Conservation (phyloP, 2,329 filamentous ascomycete genomes). For the Madurella fahalii region DNA sequence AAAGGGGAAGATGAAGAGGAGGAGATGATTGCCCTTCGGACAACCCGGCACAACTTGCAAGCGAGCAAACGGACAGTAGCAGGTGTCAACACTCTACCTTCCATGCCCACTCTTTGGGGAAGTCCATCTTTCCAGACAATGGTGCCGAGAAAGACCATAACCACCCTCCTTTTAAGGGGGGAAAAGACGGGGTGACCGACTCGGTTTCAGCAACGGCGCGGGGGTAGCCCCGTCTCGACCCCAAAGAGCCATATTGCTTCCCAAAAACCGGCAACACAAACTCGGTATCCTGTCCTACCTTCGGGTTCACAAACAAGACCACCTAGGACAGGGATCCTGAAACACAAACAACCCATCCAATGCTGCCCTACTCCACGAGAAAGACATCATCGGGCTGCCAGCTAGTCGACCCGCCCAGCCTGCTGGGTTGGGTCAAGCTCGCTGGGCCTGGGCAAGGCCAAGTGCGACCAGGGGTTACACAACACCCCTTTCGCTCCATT, state of each 20-base stretch:
- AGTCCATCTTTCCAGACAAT: too few species aligned
- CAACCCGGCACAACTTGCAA: background rate
- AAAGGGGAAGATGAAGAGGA: conserved; percentile 32
- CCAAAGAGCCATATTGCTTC: too few species aligned
- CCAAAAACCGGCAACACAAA: too few species aligned
- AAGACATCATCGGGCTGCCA: background rate
- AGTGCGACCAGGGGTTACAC: background rate
- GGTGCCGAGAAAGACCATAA: too few species aligned
- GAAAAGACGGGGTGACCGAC: too few species aligned
- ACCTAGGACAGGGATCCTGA: background rate
- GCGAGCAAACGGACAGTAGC: conserved; percentile 10
- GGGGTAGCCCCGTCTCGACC: too few species aligned
- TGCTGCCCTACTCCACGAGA: background rate
- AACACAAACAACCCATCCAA: background rate
- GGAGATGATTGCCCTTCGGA: conserved; percentile 30
- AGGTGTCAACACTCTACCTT: too few species aligned
- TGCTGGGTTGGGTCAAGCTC: background rate
- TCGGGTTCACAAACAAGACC: background rate
- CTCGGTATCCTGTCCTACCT: background rate
- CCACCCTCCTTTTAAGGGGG: too few species aligned
- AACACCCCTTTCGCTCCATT: background rate
- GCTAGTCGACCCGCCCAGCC: too few species aligned
- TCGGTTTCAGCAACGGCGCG: too few species aligned
- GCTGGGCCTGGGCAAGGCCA: background rate
- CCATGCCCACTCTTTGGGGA: too few species aligned